These are phyloP conservation scores for Colletotrichum sp. DNA, from an alignment of 2,329 filamentous ascomycete species.

Conservation along the genomic window DNA sequence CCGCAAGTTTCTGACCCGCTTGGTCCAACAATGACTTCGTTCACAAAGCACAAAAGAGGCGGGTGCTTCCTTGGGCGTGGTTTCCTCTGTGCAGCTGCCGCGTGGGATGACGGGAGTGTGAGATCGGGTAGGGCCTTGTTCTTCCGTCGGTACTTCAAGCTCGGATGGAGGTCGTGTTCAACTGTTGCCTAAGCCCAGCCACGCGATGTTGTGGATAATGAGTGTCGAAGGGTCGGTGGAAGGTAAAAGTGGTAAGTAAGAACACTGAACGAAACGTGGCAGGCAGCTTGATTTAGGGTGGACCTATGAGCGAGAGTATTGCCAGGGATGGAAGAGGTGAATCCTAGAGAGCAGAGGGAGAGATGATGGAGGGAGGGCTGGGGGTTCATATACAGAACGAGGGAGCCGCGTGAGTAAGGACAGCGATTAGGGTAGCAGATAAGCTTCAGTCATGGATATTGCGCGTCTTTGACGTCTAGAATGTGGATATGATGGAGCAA, in stretches of 20 bases:
- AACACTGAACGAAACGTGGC: not conserved
- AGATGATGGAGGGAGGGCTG: not conserved
- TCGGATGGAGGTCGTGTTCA: not conserved
- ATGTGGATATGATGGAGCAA: constrained; percentile 6
- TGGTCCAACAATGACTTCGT: not conserved
- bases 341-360: not conserved
- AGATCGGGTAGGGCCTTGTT: not conserved
- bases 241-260: not conserved
- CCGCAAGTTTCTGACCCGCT: not conserved
- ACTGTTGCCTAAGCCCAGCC: not conserved
- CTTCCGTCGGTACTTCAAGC: not conserved
- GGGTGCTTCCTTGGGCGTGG: not conserved
- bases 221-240: not conserved
- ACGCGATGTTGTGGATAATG: not conserved
- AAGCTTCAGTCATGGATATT: constrained; percentile 14
- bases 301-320: not conserved
- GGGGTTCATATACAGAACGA: constrained; percentile 18
- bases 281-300: not conserved
- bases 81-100: not conserved
- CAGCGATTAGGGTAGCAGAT: constrained; percentile 4
- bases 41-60: constrained; percentile 1
- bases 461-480: constrained; percentile 14
- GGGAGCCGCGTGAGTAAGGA: not conserved
- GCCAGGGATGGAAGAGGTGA: not conserved
- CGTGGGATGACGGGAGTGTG: constrained; percentile 5